Evolutionary conservation across 2,329 filamentous ascomycete genomes (phyloP).

Genomic region (Xylariaceae sp.): DNA sequence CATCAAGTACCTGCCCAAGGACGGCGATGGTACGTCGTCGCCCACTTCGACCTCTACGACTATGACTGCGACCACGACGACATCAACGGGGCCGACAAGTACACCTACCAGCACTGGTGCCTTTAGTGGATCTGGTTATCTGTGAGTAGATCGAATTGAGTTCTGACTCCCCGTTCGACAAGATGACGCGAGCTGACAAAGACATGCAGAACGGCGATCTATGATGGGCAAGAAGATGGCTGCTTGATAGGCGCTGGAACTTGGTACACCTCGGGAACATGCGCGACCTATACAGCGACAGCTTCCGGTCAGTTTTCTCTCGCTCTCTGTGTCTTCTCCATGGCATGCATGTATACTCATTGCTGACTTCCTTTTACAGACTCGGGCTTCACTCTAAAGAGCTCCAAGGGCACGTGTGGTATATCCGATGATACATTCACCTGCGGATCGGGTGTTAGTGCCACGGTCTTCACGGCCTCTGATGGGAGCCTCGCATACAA

Average conservation of each 20-base stretch:
- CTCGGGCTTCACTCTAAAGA: constrained; percentile 52
- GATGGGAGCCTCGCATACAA: constrained; percentile 16
- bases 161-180: too few species aligned
- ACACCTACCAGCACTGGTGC: not conserved
- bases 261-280: constrained; percentile 66
- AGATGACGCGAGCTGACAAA: too few species aligned
- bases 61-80: constrained; percentile 12
- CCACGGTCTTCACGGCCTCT: constrained; percentile 19
- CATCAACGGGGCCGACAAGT: not conserved
- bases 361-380: constrained; percentile 14
- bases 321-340: not conserved
- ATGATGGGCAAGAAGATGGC: constrained; percentile 48
- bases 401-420: constrained; percentile 56
- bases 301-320: constrained; percentile 25
- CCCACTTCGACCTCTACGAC: constrained; percentile 33
- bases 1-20: constrained; percentile 64
- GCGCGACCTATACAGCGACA: constrained; percentile 60
- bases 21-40: constrained; percentile 17
- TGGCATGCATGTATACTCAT: not conserved
- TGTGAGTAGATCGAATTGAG: too few species aligned
- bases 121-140: too few species aligned
- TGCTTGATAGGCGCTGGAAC: constrained; percentile 64
- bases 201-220: constrained; percentile 50
- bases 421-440: constrained; percentile 50
- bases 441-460: constrained; percentile 46